phyloP scores from a whole-genome alignment of 371 early-diverging fungal species.

The Batrachochytrium dendrobatidis region DNA sequence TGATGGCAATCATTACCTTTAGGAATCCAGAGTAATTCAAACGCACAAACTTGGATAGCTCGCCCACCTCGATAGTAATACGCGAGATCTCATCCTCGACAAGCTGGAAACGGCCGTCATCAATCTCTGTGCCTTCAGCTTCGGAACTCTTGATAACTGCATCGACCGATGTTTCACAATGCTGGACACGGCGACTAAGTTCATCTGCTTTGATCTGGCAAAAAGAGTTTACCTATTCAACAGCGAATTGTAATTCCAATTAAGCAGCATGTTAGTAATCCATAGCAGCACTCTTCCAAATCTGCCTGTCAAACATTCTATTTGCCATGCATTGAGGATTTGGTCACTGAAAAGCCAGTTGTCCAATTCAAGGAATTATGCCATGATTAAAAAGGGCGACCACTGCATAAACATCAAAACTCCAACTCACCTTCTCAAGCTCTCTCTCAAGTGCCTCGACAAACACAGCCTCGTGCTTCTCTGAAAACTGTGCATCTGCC shows the following conservation, averaged over 20 bases:
- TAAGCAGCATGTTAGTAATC: not conserved
- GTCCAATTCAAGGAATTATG: not conserved
- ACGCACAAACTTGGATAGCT: conserved; percentile 84
- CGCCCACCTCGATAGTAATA: conserved; percentile 82
- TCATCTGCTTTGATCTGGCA: conserved; percentile 85
- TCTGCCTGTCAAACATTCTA: no score
- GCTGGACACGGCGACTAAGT: conserved; percentile 69
- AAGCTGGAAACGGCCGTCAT: conserved; percentile 26
- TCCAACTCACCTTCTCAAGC: conserved; percentile 70
- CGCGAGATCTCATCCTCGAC: conserved; percentile 71
- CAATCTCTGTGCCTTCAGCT: conserved; percentile 36
- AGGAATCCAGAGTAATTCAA: conserved; percentile 95
- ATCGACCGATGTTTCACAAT: conserved; percentile 62
- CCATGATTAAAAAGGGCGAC: not conserved
- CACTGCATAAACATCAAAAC: not conserved
- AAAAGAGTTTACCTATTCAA: conserved; percentile 70
- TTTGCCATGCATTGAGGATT: no score
- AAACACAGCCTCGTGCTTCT: conserved; percentile 80
- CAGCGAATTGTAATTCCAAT: not conserved
- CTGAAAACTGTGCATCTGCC: conserved; percentile 57
- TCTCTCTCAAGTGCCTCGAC: conserved; percentile 81
- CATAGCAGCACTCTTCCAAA: not conserved
- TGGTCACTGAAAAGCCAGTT: no score
- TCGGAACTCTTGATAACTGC: conserved; percentile 53
- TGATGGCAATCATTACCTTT: conserved; percentile 46